Base-by-base conservation (phyloP, 495 filamentous ascomycete species). In the Corynascus novoguineensis region DNA sequence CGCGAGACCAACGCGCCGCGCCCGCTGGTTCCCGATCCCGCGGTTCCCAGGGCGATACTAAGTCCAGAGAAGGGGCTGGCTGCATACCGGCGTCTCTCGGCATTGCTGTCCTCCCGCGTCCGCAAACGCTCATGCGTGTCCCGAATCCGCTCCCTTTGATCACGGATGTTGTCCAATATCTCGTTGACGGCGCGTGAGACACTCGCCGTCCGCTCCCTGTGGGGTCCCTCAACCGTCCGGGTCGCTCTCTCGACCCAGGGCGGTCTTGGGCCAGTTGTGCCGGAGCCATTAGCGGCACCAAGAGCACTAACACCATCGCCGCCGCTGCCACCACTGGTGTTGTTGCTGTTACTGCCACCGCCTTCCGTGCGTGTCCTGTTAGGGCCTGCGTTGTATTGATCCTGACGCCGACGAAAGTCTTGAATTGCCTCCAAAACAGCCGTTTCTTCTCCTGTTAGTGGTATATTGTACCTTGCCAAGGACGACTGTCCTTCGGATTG, bases 401-500 rank as follows among this genome's bases (percentile, higher is more conserved):
- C 76, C 38, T 76, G 67, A 21, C 76, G 73, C 10, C 74, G 72
- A 17, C 78, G 77, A 37, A 73, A 69, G 32, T 69, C 68, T 40
- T 75, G 71, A n/a, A 78, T 59, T 1, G 78, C 78, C 45, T 78
- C 72, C 6, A 81, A 58, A 14, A 80, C 75, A 34, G 68, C 68
- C 4, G 72, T 71, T 51, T 82, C 79, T 38, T 79, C 75, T 0
- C 70, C 5, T 3, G 71, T 74, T 21, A 78, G 67, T 1, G 77
- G 74, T 17, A 66, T 64, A 19, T 73, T 68, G 45, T 67, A 60
- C 35, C 69, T 58, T 4, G 66, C 64, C n/a, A 67, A 51, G 12
- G 59, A 8, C 8, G 70, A 65, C 10, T 6, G 64, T 40, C 34
- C 44, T 10, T 67, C 63, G n/a, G 68, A 60, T 14, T 56, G 57